Conservation (phyloP, 257 asterid species). For the Sherardia arvensis region DNA sequence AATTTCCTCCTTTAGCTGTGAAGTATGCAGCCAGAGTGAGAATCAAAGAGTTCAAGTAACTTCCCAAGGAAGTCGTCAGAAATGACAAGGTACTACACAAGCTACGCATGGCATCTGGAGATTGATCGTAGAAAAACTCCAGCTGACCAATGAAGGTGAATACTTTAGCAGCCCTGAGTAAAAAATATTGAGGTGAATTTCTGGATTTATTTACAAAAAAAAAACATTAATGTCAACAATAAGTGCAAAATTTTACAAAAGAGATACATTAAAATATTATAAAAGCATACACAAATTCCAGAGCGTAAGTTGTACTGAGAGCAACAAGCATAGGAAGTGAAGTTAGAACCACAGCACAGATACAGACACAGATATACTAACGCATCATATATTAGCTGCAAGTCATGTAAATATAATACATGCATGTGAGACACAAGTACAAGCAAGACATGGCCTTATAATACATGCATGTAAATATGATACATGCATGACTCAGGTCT, state of each 20-base stretch:
- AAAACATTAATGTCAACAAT: too few relatives aligned
- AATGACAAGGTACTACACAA: conserved; percentile 71
- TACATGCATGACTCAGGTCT: too few relatives aligned
- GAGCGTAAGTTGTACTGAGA: not conserved
- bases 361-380: too few relatives aligned
- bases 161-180: conserved; percentile 69
- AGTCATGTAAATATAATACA: not conserved
- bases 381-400: not conserved
- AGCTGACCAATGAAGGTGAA: conserved; percentile 72
- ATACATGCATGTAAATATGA: too few relatives aligned
- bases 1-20: conserved; percentile 56
- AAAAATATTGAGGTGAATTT: conserved; percentile 51
- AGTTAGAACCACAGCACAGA: not conserved
- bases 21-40: conserved; percentile 56
- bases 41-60: conserved; percentile 67
- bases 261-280: too few relatives aligned
- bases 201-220: too few relatives aligned
- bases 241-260: not conserved
- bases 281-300: too few relatives aligned
- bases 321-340: not conserved
- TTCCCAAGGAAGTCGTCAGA: conserved; percentile 56
- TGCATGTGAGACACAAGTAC: not conserved
- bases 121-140: conserved; percentile 84
- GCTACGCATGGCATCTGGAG: conserved; percentile 98
- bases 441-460: too few relatives aligned